Percentiles rank a stretch among this genome's conserved stretches.
Conservation (phyloP, 352 stramenopile genomes). For the Phytophthora melonis region DNA sequence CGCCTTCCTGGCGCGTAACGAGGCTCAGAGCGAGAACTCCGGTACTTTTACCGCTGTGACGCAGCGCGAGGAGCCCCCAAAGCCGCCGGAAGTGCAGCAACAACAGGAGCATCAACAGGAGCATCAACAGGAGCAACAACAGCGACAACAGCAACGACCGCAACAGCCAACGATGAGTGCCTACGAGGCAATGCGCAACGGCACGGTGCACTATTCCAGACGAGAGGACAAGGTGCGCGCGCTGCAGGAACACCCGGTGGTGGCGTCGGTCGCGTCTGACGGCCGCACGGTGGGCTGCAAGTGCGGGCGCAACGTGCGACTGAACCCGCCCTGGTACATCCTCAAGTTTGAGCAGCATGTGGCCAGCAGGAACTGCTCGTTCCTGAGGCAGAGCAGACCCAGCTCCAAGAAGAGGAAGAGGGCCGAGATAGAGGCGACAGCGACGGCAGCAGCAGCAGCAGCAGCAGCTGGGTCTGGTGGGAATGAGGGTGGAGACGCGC, state of each 20-base stretch:
- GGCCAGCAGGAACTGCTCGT: conserved; percentile 83
- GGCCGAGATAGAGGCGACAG: neutral
- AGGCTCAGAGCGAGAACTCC: conserved; percentile 21
- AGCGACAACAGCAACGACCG: too few species aligned
- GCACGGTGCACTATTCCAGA: conserved; percentile 54
- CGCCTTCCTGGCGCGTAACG: conserved; percentile 52
- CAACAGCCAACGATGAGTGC: conserved; percentile 28
- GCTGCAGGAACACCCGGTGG: conserved; percentile 67
- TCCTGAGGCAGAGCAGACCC: conserved; percentile 52
- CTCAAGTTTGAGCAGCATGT: conserved; percentile 89
- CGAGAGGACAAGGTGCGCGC: conserved; percentile 72
- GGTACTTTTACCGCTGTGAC: neutral
- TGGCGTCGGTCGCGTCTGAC: conserved; percentile 53
- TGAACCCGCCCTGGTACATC: conserved; percentile 89
- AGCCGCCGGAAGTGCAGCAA: neutral
- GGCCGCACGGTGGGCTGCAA: conserved; percentile 71
- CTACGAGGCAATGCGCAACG: conserved; percentile 39
- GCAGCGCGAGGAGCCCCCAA: neutral
- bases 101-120: too few species aligned
- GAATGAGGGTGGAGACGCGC: neutral
- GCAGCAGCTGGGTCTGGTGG: neutral
- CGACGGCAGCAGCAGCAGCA: neutral
- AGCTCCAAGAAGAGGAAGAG: conserved; percentile 30
- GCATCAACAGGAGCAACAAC: too few species aligned
- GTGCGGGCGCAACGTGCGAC: conserved; percentile 70